Percentiles rank a stretch among this genome's conserved stretches.
Conservation (phyloP, 768 basidiomycete species). For the Boletus sp. region DNA sequence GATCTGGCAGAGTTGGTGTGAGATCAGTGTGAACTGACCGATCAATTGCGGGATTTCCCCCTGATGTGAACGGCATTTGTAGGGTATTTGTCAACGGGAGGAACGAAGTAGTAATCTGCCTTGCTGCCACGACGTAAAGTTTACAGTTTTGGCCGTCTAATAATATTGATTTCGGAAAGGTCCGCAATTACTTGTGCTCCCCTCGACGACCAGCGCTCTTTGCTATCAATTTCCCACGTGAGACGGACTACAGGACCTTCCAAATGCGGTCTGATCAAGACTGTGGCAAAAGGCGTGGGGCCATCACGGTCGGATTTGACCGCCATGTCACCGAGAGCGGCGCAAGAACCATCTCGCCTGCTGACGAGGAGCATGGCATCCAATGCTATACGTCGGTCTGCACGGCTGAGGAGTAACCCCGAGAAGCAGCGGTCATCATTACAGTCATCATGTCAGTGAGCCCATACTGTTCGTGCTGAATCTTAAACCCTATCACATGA, state of each 20-base stretch:
- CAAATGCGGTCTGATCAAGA: slow-evolving; percentile 24
- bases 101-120: not conserved
- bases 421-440: slow-evolving; percentile 1
- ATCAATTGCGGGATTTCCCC: not conserved
- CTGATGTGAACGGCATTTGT: not conserved
- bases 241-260: slow-evolving; percentile 30
- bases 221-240: slow-evolving; percentile 17
- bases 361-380: slow-evolving; percentile 28
- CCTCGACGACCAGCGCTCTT: not conserved
- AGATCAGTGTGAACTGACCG: not conserved
- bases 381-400: slow-evolving; percentile 20
- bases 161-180: not conserved
- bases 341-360: slow-evolving; percentile 11
- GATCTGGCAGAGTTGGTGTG: not conserved
- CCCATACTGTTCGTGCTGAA: not conserved
- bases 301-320: not conserved
- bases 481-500: slow-evolving; percentile 2
- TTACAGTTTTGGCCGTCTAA: not conserved
- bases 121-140: not conserved
- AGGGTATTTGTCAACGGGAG: not conserved
- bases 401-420: slow-evolving; percentile 12
- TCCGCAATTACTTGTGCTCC: not conserved
- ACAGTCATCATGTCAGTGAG: slow-evolving; percentile 15
- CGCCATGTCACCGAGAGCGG: slow-evolving; percentile 21
- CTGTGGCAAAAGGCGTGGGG: not conserved